Base-by-base conservation (phyloP, 305 asterid species). In the Solanum aculeatissimum region DNA sequence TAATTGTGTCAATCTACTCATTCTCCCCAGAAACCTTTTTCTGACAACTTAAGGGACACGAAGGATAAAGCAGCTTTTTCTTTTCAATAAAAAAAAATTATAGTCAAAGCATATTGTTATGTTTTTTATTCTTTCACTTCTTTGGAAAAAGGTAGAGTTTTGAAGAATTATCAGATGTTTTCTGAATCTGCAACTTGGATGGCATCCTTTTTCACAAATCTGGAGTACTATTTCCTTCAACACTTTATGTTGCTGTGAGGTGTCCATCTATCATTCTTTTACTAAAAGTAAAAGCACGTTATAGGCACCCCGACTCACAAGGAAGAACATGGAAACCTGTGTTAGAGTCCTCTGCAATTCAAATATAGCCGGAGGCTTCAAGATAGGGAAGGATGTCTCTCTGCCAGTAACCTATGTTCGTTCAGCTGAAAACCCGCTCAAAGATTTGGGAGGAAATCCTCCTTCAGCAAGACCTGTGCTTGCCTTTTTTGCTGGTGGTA, bases 341-440 rank as follows among this genome's bases (percentile, higher is more conserved):
- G 83, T 87, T 38, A 85, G 94, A 87, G 93, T 85, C 87, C 90
- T 92, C 16, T 92, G 95, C 91, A 92, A 92, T 83, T 87, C 92
- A 80, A 89, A 92, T 83, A 71, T 92, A 32, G 93, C 89, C 2
- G 38, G 89, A 80, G 95, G 94, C 84, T 92, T 92, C 87, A 84
- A 70, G 84, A 91, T 92, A n/a, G 92, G 91, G 53, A 91, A 87
- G 85, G 95, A 91, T 68, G 91, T 90, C 57, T 91, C 95, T 63
- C 89, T 92, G n/a, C 95, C 95, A 35, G 95, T 90, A 29, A 92
- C 94, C 80, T 87, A 87, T 58, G 66, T 92, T 62, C 92, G 91
- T 62, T 89, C 91, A 11, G 71, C 90, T 11, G 89, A 90, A 86
- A 85, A 91, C 75, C 95, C 95, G 49, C 68, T 53, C 40, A 90